These are phyloP conservation scores for Lepraria neglecta DNA, from an alignment of 495 filamentous ascomycete species.

Conservation along the genomic window DNA sequence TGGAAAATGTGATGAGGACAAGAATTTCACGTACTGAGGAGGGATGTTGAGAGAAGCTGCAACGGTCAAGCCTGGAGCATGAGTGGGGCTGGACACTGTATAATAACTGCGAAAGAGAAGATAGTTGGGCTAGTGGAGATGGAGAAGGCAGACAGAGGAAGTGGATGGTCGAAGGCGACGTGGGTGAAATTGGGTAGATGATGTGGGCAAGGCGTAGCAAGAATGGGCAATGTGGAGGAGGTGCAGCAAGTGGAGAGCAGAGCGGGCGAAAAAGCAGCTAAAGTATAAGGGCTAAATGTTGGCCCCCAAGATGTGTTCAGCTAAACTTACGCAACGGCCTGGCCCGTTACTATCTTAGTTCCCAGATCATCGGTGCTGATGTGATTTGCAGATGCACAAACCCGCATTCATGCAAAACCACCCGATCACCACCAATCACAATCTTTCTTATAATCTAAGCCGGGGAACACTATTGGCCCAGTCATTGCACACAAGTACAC, in stretches of 20 bases:
- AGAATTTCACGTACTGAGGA: neutral
- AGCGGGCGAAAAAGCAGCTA: conserved; percentile 6
- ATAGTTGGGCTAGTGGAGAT: neutral
- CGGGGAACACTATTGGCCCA: too few relatives aligned
- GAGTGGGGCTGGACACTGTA: neutral
- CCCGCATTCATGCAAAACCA: neutral
- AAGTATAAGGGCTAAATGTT: neutral
- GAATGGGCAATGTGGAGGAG: neutral
- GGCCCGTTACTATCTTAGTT: too few relatives aligned
- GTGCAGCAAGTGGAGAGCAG: neutral
- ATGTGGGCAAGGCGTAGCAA: neutral
- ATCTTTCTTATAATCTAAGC: neutral
- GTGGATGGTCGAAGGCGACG: neutral
- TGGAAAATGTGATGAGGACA: neutral
- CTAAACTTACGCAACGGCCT: too few relatives aligned
- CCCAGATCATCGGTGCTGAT: conserved; percentile 3
- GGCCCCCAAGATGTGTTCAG: too few relatives aligned
- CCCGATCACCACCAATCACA: neutral
- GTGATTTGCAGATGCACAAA: conserved; percentile 11
- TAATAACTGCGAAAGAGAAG: neutral
- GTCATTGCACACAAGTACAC: neutral
- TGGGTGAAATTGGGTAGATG: neutral
- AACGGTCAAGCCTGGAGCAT: conserved; percentile 9
- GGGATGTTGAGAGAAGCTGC: neutral
- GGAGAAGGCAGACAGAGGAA: neutral